Conservation (phyloP, 768 basidiomycete species). For the Cubamyces sp. region DNA sequence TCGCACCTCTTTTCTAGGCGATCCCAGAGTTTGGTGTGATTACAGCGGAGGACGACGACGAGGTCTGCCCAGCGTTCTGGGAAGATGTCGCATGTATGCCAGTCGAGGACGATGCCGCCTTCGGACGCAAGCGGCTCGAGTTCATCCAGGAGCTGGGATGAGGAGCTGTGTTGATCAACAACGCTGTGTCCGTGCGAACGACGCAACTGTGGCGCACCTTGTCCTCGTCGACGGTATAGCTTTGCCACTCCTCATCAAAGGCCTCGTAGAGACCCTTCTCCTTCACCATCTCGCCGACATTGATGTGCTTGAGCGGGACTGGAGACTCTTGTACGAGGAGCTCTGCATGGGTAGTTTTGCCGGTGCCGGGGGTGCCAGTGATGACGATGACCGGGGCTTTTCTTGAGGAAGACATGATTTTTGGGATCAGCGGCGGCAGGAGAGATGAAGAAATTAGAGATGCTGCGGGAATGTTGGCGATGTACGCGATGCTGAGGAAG, state of each 20-base stretch:
- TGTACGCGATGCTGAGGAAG: not conserved
- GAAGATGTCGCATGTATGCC: slow-evolving; percentile 93
- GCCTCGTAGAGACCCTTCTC: slow-evolving; percentile 78
- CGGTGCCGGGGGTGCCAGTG: slow-evolving; percentile 94
- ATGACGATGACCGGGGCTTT: slow-evolving; percentile 71
- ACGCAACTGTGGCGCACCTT: slow-evolving; percentile 55
- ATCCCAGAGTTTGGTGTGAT: slow-evolving; percentile 88
- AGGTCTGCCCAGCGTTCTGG: slow-evolving; percentile 98
- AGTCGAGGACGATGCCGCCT: slow-evolving; percentile 89
- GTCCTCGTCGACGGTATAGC: slow-evolving; percentile 94
- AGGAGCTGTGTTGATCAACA: slow-evolving; percentile 14
- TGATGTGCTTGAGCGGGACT: slow-evolving; percentile 76
- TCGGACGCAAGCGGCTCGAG: slow-evolving; percentile 69
- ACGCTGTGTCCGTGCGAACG: slow-evolving; percentile 3
- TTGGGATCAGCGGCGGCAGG: not conserved
- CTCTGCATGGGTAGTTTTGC: slow-evolving; percentile 92
- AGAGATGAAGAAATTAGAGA: not conserved
- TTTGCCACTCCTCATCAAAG: slow-evolving; percentile 95
- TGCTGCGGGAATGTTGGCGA: not conserved
- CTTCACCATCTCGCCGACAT: slow-evolving; percentile 90
- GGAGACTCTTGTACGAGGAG: slow-evolving; percentile 77
- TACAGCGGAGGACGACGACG: slow-evolving; percentile 88
- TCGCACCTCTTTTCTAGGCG: slow-evolving; percentile 86
- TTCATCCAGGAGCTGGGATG: slow-evolving; percentile 78
- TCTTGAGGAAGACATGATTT: slow-evolving; percentile 16